Base-by-base conservation (phyloP, 2,329 filamentous ascomycete species). In the Colletotrichum eleusines region DNA sequence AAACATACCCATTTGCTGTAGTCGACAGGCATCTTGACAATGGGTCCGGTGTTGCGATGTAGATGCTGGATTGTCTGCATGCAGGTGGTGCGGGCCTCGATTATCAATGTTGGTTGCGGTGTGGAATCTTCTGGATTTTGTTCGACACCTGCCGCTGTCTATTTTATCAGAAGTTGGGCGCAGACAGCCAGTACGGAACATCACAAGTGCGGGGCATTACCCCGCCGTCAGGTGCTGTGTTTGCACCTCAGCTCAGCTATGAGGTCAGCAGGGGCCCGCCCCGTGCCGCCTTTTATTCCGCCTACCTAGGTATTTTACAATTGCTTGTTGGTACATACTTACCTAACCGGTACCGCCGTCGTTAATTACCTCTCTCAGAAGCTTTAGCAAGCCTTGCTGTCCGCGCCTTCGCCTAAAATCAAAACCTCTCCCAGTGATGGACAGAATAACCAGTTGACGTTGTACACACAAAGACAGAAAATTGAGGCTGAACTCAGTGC, bases 1-100 rank as follows among this genome's bases (percentile, higher is more conserved):
- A 12, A 50, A 78, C 85, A 71, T 80, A 90, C 89, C 90, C 90
- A 92, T 84, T 92, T 92, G 82, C 89, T 92, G 80, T 92, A 88
- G 72, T 88, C 85, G 59, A 88, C 81, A 68, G 86, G 85, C 86
- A 87, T 87, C 23, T 74, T 79, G 69, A 66, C 76, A 72, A 65
- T 57, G 57, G n/a, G n/a, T 63, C 74, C 63, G 65, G 61, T 61
- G 64, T 73, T 65, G 64, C 62, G 35, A 46, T 63, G 63, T 28
- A 53, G 44, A 48, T 46, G 64, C 16, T 40, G 3, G 31, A 33
- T 33, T 28, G 12, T 20, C 38, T 66, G 23, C 38, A 44, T 65
- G 40, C 61, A 54, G 66, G 40, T 57, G 46, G 11, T 61, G 46
- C n/a, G 28, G 64, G 58, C 59, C 23, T 68, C 51, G 14, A 28